Conservation (phyloP, 2,329 filamentous ascomycete genomes). For the Nigrospora sphaerica region DNA sequence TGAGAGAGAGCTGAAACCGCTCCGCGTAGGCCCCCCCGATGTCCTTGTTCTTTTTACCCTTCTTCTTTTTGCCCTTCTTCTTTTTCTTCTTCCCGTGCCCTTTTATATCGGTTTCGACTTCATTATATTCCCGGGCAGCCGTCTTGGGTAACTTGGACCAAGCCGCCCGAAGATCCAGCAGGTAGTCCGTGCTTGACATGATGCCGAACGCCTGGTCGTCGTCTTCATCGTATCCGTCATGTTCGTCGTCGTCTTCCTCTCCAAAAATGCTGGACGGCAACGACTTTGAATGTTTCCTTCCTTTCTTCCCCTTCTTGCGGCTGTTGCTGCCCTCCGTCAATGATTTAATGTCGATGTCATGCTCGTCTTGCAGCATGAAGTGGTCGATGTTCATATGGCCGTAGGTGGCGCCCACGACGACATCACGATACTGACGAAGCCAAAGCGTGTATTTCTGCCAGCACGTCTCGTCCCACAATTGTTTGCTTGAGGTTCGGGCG, state of each 20-base stretch:
- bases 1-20: conserved; percentile 72
- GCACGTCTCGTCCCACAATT: conserved; percentile 91
- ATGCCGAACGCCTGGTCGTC: conserved; percentile 37
- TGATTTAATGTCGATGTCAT: conserved; percentile 60
- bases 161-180: conserved; percentile 66
- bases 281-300: not conserved
- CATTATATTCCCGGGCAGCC: conserved; percentile 13
- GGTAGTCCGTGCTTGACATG: conserved; percentile 68
- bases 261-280: not conserved
- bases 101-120: conserved; percentile 13
- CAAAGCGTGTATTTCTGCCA: conserved; percentile 97
- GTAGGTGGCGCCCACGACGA: conserved; percentile 71
- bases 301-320: conserved; percentile 4
- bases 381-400: conserved; percentile 99
- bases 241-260: not conserved
- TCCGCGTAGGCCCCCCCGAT: conserved; percentile 80
- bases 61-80: conserved; percentile 46
- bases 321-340: conserved; percentile 20
- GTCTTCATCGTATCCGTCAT: not conserved
- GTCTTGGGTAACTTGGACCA: conserved; percentile 70
- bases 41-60: conserved; percentile 50
- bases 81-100: conserved; percentile 28
- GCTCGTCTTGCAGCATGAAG: conserved; percentile 84
- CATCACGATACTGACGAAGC: conserved; percentile 84
- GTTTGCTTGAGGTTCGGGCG: conserved; percentile 76